phyloP scores from a whole-genome alignment of 2,329 filamentous ascomycete species.

The Penicillium oxalicum region DNA sequence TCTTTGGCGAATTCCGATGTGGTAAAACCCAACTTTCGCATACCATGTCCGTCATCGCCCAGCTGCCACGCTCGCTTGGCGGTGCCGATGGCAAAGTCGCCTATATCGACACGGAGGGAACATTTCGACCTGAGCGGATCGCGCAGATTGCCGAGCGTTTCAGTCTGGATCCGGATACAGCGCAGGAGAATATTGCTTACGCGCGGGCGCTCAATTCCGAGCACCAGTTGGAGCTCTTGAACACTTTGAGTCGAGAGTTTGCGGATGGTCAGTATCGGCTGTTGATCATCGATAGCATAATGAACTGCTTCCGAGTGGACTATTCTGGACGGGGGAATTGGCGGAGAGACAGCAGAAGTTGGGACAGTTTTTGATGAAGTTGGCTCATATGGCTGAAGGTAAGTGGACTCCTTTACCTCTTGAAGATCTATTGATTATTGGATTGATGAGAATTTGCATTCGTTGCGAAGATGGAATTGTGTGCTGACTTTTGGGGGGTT shows the following conservation, averaged over 20 bases:
- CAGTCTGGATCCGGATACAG: conserved; percentile 52
- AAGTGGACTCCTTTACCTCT: conserved; percentile 3
- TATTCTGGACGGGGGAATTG: conserved; percentile 61
- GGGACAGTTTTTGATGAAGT: conserved; percentile 57
- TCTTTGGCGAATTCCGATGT: conserved; percentile 46
- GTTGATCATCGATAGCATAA: conserved; percentile 64
- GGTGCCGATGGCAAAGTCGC: conserved; percentile 64
- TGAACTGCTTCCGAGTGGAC: conserved; percentile 63
- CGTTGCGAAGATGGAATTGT: too few species aligned
- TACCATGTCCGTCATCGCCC: conserved; percentile 61
- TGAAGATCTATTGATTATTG: neutral
- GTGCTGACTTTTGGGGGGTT: neutral
- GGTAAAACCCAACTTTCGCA: conserved; percentile 66
- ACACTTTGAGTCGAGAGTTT: conserved; percentile 56
- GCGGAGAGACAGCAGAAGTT: conserved; percentile 64
- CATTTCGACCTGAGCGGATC: conserved; percentile 62
- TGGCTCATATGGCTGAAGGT: conserved; percentile 61
- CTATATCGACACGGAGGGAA: conserved; percentile 62
- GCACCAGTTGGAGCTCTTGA: conserved; percentile 59
- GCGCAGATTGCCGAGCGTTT: conserved; percentile 62
- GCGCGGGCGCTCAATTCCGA: conserved; percentile 62
- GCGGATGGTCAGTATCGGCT: conserved; percentile 59
- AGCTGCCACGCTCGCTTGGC: conserved; percentile 52
- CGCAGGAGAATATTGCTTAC: conserved; percentile 63
- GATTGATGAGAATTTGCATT: neutral